phyloP scores from a whole-genome alignment of 495 filamentous ascomycete genomes.

The Penicillium flavigenum region DNA sequence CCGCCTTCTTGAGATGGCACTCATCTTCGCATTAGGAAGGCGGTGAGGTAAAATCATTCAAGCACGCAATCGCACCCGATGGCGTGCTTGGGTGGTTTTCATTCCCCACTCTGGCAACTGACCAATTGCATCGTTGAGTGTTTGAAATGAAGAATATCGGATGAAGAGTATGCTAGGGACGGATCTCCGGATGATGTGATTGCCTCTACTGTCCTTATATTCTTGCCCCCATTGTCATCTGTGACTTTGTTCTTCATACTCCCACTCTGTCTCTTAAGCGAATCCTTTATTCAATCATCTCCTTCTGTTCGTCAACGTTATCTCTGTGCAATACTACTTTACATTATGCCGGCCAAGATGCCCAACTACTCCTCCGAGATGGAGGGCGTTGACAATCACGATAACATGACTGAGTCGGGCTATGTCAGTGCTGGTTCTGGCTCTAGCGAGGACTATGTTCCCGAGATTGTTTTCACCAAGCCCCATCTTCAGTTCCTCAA shows the following conservation, averaged over 20 bases:
- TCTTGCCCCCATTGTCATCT: slow-evolving; percentile 30
- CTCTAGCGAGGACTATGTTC: slow-evolving; percentile 63
- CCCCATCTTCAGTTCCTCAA: slow-evolving; percentile 89
- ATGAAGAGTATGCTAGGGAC: slow-evolving; percentile 29
- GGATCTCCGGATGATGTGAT: slow-evolving; percentile 37
- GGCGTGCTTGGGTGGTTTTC: slow-evolving; percentile 31
- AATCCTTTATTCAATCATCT: slow-evolving; percentile 3
- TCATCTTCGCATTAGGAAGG: neutral
- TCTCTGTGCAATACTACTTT: neutral
- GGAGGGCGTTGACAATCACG: slow-evolving; percentile 39
- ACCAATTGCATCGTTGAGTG: neutral
- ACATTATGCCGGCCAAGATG: slow-evolving; percentile 46
- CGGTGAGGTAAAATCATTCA: neutral
- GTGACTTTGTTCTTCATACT: slow-evolving; percentile 21
- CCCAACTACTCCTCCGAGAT: slow-evolving; percentile 42
- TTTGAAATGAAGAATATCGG: slow-evolving; percentile 13
- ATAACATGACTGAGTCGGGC: slow-evolving; percentile 69
- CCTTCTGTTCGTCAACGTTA: slow-evolving; percentile 6
- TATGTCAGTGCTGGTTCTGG: slow-evolving; percentile 74
- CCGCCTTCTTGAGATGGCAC: neutral
- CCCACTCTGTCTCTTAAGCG: slow-evolving; percentile 5
- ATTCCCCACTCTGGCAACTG: neutral
- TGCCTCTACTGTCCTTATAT: slow-evolving; percentile 32
- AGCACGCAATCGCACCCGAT: slow-evolving; percentile 21
- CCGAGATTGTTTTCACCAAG: slow-evolving; percentile 82